phyloP scores from a whole-genome alignment of 176 grass and related monocot species.

The Oryza officinalis region DNA sequence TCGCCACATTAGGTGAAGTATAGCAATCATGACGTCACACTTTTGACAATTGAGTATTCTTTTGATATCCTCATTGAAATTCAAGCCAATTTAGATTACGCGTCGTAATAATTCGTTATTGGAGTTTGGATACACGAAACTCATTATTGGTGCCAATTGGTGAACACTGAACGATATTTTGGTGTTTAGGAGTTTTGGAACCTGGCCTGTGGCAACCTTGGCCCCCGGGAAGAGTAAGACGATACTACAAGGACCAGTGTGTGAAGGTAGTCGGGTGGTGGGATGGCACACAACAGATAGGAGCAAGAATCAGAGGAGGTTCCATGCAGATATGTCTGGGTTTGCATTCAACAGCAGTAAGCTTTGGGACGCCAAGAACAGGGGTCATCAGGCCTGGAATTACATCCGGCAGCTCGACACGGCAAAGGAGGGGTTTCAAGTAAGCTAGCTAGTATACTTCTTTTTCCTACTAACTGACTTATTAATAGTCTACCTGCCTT shows the following conservation, averaged over 20 bases:
- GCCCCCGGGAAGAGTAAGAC: conserved; percentile 44
- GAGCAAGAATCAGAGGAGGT: conserved; percentile 45
- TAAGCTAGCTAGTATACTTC: conserved; percentile 18
- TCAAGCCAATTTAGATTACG: background rate
- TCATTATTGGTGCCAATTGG: background rate
- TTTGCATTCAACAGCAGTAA: conserved; percentile 76
- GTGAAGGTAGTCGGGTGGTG: conserved; percentile 46
- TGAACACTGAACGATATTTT: background rate
- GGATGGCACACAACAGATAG: conserved; percentile 65
- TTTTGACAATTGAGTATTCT: background rate
- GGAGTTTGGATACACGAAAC: background rate
- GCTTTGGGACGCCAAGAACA: conserved; percentile 64
- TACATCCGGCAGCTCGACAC: conserved; percentile 54
- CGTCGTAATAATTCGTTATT: background rate
- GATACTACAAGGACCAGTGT: conserved; percentile 63
- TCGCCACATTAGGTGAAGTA: conserved; percentile 47
- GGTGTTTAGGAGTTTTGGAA: conserved; percentile 60
- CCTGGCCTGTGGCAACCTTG: conserved; percentile 70
- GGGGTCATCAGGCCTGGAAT: conserved; percentile 51
- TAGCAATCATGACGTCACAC: conserved; percentile 3
- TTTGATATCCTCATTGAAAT: background rate
- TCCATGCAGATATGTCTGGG: conserved; percentile 58
- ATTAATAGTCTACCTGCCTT: background rate
- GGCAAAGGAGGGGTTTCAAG: conserved; percentile 56
- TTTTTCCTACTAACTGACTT: background rate